phyloP scores from a whole-genome alignment of 1,139 yeast species.

The Kodamaea derodonti region DNA sequence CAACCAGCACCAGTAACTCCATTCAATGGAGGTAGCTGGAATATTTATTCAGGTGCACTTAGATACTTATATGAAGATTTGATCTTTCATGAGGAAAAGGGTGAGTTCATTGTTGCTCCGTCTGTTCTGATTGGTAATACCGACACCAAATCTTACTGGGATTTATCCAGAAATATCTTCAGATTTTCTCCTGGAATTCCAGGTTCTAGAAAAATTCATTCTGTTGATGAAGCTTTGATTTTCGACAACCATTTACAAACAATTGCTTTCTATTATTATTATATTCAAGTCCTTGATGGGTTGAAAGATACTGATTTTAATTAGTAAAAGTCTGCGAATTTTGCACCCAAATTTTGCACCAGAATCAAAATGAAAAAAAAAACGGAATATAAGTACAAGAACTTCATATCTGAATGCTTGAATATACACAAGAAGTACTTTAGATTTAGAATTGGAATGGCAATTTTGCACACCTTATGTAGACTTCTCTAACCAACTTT shows the following conservation, averaged over 20 bases:
- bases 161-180: slow-evolving; percentile 34
- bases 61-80: slow-evolving; percentile 53
- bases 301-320: slow-evolving; percentile 11
- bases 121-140: slow-evolving; percentile 36
- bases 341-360: background rate
- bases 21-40: slow-evolving; percentile 47
- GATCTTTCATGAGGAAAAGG: slow-evolving; percentile 25
- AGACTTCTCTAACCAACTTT: no score
- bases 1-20: slow-evolving; percentile 64
- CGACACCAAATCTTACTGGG: slow-evolving; percentile 42
- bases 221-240: slow-evolving; percentile 30
- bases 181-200: slow-evolving; percentile 33
- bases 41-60: slow-evolving; percentile 51
- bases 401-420: no score
- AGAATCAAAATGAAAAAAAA: no score
- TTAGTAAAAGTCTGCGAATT: background rate
- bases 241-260: slow-evolving; percentile 25
- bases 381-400: no score
- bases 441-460: no score
- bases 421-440: no score
- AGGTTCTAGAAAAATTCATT: slow-evolving; percentile 21
- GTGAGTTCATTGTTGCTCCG: slow-evolving; percentile 31
- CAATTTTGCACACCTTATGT: no score
- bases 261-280: slow-evolving; percentile 36
- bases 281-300: slow-evolving; percentile 26